These are phyloP conservation scores for Erysimum pusillum DNA, from an alignment of 441 rosid genomes.

Conservation along the genomic window DNA sequence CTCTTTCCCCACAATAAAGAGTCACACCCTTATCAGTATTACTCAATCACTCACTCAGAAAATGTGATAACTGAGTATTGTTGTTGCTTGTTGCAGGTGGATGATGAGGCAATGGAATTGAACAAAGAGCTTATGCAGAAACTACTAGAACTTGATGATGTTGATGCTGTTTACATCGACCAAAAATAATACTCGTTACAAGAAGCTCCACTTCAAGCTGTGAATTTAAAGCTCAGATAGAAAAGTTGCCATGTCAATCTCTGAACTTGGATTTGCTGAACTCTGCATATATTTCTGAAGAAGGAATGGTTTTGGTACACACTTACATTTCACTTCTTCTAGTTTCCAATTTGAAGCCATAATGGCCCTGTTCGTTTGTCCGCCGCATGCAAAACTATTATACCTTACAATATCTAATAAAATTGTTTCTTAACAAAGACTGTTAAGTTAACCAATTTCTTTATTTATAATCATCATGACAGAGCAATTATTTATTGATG, in stretches of 20 bases:
- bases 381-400: neutral
- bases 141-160: conserved; percentile 89
- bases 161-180: conserved; percentile 86
- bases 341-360: neutral
- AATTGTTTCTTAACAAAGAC: neutral
- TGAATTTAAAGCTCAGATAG: neutral
- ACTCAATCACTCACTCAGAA: neutral
- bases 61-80: conserved; percentile 3
- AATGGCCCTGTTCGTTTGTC: too few relatives aligned
- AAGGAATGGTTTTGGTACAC: conserved; percentile 22
- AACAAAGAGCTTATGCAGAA: conserved; percentile 82
- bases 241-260: conserved; percentile 22
- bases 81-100: conserved; percentile 52
- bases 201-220: conserved; percentile 19
- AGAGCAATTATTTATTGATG: too few relatives aligned
- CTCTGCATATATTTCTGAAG: conserved; percentile 35
- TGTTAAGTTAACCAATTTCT: too few relatives aligned
- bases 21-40: conserved; percentile 11
- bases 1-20: neutral
- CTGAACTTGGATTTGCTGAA: conserved; percentile 15
- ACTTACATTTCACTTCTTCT: conserved; percentile 14
- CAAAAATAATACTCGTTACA: conserved; percentile 52
- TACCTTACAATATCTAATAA: conserved; percentile 16
- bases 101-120: conserved; percentile 90
- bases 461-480: too few relatives aligned